Conservation (phyloP, 345 rosid genomes). For the Arabidopsis suecica region DNA sequence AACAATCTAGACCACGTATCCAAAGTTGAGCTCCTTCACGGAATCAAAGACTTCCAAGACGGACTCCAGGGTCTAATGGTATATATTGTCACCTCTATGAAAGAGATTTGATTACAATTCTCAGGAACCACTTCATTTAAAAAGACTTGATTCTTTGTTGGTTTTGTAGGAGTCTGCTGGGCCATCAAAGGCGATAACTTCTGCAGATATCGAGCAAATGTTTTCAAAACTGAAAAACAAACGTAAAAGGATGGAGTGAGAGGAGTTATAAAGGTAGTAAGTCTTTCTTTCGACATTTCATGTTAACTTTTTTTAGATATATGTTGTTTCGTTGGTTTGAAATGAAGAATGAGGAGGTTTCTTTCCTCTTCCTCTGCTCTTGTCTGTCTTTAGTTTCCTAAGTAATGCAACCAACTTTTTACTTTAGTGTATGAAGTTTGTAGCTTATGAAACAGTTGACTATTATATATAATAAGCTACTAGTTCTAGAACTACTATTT, state of each 20-base stretch:
- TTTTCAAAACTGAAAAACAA: slow-evolving; percentile 92
- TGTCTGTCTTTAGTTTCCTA: slow-evolving; percentile 25
- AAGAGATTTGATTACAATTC: not conserved
- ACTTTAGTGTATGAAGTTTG: slow-evolving; percentile 31
- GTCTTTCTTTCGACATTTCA: not conserved
- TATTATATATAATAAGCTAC: slow-evolving; percentile 14
- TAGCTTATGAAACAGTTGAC: slow-evolving; percentile 12
- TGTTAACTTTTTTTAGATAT: slow-evolving; percentile 12
- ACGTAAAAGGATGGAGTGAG: slow-evolving; percentile 60
- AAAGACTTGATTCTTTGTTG: not conserved
- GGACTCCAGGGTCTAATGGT: slow-evolving; percentile 81
- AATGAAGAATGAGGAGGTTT: slow-evolving; percentile 23
- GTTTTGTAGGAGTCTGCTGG: slow-evolving; percentile 70
- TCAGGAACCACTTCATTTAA: slow-evolving; percentile 11
- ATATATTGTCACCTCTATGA: slow-evolving; percentile 22
- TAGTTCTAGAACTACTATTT: not conserved
- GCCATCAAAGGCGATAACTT: slow-evolving; percentile 80
- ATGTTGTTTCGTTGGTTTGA: slow-evolving; percentile 23
- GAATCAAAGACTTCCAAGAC: slow-evolving; percentile 83
- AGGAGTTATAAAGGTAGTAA: slow-evolving; percentile 15
- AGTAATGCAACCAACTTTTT: slow-evolving; percentile 34
- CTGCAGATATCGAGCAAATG: slow-evolving; percentile 81
- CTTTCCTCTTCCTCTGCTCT: not conserved
- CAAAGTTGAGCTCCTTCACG: slow-evolving; percentile 88
- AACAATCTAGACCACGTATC: slow-evolving; percentile 82